These are phyloP conservation scores for Epichloe gansuensis DNA, from an alignment of 2,329 filamentous ascomycete genomes.

Conservation along the genomic window DNA sequence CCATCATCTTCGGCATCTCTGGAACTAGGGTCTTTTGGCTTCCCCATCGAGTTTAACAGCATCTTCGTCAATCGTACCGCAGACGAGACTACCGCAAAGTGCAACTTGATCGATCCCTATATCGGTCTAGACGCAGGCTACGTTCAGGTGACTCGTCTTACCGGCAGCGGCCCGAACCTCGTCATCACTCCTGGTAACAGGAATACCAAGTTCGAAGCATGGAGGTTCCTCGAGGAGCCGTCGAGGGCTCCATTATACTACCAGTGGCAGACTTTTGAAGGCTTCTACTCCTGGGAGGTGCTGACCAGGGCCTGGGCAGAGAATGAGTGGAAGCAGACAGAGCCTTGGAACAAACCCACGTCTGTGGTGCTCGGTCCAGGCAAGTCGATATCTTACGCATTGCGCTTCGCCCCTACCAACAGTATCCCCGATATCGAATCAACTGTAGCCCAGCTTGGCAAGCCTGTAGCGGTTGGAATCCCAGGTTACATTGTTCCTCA, in stretches of 20 bases:
- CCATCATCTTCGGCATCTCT: constrained; percentile 32
- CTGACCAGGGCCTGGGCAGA: constrained; percentile 41
- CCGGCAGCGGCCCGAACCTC: constrained; percentile 38
- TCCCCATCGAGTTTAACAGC: constrained; percentile 49
- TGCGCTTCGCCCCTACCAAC: constrained; percentile 36
- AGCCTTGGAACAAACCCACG: constrained; percentile 43
- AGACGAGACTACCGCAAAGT: constrained; percentile 34
- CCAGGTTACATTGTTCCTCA: constrained; percentile 41
- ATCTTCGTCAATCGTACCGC: constrained; percentile 42
- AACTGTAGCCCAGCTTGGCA: constrained; percentile 27
- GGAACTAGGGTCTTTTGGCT: constrained; percentile 43
- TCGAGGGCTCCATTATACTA: constrained; percentile 28
- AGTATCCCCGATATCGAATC: constrained; percentile 35
- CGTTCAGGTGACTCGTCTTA: constrained; percentile 38
- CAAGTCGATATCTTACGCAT: constrained; percentile 32
- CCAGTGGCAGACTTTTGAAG: constrained; percentile 43
- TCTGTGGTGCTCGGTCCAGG: constrained; percentile 32
- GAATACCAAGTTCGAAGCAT: constrained; percentile 37
- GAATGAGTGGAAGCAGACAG: constrained; percentile 36
- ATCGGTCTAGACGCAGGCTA: constrained; percentile 47
- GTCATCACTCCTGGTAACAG: constrained; percentile 38
- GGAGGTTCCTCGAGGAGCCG: constrained; percentile 36
- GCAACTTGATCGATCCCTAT: constrained; percentile 45
- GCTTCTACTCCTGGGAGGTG: constrained; percentile 47
- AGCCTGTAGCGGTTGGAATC: constrained; percentile 37